Base-by-base conservation (phyloP, 1,139 yeast species). In the Yamadazyma dushanensis region DNA sequence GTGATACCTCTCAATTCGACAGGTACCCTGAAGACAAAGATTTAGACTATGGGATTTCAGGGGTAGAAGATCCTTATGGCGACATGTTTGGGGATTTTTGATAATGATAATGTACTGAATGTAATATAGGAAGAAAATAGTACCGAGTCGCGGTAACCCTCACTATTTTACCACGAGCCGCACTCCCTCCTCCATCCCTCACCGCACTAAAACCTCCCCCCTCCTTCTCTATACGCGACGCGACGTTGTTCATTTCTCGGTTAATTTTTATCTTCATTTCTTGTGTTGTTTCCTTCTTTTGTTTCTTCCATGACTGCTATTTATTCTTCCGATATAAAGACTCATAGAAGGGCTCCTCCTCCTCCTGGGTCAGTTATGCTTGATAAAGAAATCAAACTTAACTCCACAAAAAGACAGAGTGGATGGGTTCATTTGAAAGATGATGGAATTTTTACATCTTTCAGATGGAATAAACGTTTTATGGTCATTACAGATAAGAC, bases 401-500 rank as follows among this genome's bases (percentile, higher is more conserved):
- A 51, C 35, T 52, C 67, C 28, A 61, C 56, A 35, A 65, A 62
- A 39, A 53, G 70, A 22, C 67, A 64, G 38, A 49, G 64, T 16
- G 97, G 97, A 0, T 90, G 96, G 95, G 90, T 87, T 17, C 86
- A 87, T 38, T 81, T 88, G 38, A 89, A 88, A 57, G 97, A 90
- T 51, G 97, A 90, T 50, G 96, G 96, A 16, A 61, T 86, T 24
- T 70, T 71, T 52, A 76, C 87, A 45, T 78, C 89, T 10, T 88
- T 90, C 57, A 70, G 95, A 49, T 92, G 97, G 97, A 89, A 90
- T 42, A 89, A 89, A 56, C 76, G 95, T 49, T 90, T 71, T 57
- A 69, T 90, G 66, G 82, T 86, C 9, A 68, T 92, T 35, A 78
- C 78, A 49, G 96, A 89, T 46, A 75, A 83, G 38, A 77, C 82